Evolutionary conservation across 2,329 filamentous ascomycete genomes (phyloP).

Genomic region (Apiospora saccharicola): DNA sequence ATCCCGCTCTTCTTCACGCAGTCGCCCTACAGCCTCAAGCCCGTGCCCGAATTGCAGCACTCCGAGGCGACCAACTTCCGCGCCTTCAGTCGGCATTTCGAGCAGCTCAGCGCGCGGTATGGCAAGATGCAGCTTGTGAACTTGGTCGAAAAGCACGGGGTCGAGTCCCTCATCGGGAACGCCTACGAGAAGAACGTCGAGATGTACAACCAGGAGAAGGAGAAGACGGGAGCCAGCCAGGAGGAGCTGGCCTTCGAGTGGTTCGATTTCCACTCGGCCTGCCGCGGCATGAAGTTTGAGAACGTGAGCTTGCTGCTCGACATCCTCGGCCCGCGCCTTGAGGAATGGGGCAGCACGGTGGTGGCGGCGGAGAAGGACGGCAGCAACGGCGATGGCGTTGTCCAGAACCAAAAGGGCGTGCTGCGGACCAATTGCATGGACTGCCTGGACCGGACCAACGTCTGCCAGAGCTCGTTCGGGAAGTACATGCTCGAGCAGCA

Average conservation of each 20-base stretch:
- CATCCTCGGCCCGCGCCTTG: conserved; percentile 71
- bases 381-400: conserved; percentile 34
- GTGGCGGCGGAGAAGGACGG: conserved; percentile 49
- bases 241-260: conserved; percentile 78
- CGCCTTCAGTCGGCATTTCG: conserved; percentile 83
- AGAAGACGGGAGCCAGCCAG: conserved; percentile 51
- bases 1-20: conserved; percentile 97
- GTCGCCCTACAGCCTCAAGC: conserved; percentile 91
- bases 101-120: conserved; percentile 72
- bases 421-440: conserved; percentile 99
- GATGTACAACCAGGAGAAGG: conserved; percentile 68
- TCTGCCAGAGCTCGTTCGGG: conserved; percentile 91
- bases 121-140: conserved; percentile 81
- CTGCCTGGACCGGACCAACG: conserved; percentile 94
- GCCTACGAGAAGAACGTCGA: conserved; percentile 76
- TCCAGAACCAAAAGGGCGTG: conserved; percentile 71
- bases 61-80: conserved; percentile 79
- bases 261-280: conserved; percentile 96
- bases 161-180: conserved; percentile 80
- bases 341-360: conserved; percentile 75
- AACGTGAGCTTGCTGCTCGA: conserved; percentile 86
- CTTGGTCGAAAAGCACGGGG: conserved; percentile 87
- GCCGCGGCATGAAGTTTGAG: conserved; percentile 97
- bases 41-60: conserved; percentile 81
- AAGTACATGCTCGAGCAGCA: conserved; percentile 83